A percentile compares a stretch with the other conserved stretches of the same genome.
phyloP scores from a whole-genome alignment of 192 early-diverging fungal species.

The Irineochytrium annulatum region DNA sequence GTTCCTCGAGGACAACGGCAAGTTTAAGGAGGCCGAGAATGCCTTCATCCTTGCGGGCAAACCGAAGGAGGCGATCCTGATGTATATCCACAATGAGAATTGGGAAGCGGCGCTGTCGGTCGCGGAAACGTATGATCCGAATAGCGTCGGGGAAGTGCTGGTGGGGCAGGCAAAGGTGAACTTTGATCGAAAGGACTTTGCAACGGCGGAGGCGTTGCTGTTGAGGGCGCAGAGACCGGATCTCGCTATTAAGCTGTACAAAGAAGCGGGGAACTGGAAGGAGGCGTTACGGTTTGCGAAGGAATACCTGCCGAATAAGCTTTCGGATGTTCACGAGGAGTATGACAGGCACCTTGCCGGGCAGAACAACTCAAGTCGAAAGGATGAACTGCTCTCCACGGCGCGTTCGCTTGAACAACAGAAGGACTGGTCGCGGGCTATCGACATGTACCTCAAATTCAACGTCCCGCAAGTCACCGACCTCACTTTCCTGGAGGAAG shows the following conservation, averaged over 20 bases:
- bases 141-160: constrained; percentile 50
- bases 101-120: constrained; percentile 58
- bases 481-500: constrained; percentile 41
- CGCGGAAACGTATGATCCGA: constrained; percentile 55
- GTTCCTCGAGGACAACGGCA: constrained; percentile 56
- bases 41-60: constrained; percentile 60
- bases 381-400: constrained; percentile 51
- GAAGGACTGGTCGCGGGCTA: constrained; percentile 50
- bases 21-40: constrained; percentile 58
- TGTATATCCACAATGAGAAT: constrained; percentile 69
- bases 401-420: constrained; percentile 54
- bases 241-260: constrained; percentile 57
- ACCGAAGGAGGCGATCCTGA: constrained; percentile 64
- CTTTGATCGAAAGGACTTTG: constrained; percentile 54
- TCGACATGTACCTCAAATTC: constrained; percentile 61
- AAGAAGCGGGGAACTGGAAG: constrained; percentile 56
- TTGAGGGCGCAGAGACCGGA: constrained; percentile 60
- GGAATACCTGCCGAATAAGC: constrained; percentile 51
- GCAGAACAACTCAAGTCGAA: constrained; percentile 34
- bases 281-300: constrained; percentile 59
- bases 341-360: constrained; percentile 45
- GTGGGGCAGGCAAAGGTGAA: constrained; percentile 56
- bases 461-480: constrained; percentile 39
- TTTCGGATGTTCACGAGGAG: constrained; percentile 51
- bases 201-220: constrained; percentile 51